A percentile compares a stretch with the other conserved stretches of the same genome.
Conservation (phyloP, 2,329 filamentous ascomycete species). For the Paramyrothecium sp. region DNA sequence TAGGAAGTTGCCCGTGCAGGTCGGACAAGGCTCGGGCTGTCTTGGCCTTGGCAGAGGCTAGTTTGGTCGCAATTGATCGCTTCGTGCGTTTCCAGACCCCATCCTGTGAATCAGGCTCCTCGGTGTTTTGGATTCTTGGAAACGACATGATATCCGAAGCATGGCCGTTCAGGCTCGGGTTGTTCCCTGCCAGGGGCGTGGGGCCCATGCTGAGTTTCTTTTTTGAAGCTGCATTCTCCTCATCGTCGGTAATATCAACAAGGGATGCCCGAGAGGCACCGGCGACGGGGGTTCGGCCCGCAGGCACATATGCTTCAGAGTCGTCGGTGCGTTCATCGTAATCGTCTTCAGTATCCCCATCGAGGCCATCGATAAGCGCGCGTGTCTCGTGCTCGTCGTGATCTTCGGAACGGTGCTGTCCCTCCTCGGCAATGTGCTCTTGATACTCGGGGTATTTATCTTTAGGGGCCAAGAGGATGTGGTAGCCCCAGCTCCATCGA, state of each 20-base stretch:
- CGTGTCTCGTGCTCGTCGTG: slow-evolving; percentile 41
- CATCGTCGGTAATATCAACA: slow-evolving; percentile 44
- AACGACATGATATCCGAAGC: slow-evolving; percentile 61
- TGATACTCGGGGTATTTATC: slow-evolving; percentile 68
- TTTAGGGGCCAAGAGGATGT: slow-evolving; percentile 86
- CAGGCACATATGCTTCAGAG: slow-evolving; percentile 51
- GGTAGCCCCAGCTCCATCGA: slow-evolving; percentile 97
- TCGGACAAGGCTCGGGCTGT: slow-evolving; percentile 18
- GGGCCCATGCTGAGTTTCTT: slow-evolving; percentile 23
- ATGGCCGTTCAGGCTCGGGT: slow-evolving; percentile 25
- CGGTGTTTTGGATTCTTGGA: slow-evolving; percentile 48
- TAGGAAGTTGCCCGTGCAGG: slow-evolving; percentile 37
- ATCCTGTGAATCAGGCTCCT: slow-evolving; percentile 33
- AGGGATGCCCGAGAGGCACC: slow-evolving; percentile 49
- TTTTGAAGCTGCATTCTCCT: slow-evolving; percentile 29
- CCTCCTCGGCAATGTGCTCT: slow-evolving; percentile 51
- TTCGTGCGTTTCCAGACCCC: slow-evolving; percentile 38
- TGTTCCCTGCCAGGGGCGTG: slow-evolving; percentile 20
- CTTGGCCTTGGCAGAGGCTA: slow-evolving; percentile 17
- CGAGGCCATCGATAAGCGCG: slow-evolving; percentile 38
- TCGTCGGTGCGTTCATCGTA: slow-evolving; percentile 35
- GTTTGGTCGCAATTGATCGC: slow-evolving; percentile 27
- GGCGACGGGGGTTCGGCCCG: slow-evolving; percentile 53
- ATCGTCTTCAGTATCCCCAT: slow-evolving; percentile 37
- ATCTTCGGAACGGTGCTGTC: slow-evolving; percentile 55